Base-by-base conservation (phyloP, 2,329 filamentous ascomycete genomes). In the Purpureocillium lavendulum region DNA sequence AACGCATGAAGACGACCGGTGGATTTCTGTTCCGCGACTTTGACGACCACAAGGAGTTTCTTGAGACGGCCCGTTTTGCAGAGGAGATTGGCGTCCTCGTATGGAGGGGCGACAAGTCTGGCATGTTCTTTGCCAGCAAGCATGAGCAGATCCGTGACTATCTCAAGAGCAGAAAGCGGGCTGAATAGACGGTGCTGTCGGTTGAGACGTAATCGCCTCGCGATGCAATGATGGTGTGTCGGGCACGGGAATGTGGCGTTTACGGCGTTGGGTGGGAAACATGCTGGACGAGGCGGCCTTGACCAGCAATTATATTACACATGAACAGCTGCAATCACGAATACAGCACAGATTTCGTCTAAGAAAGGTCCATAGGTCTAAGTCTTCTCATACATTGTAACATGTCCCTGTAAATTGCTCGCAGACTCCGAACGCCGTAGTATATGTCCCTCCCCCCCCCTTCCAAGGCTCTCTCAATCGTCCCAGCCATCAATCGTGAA, bases 11-110 rank as follows among this genome's bases (percentile, higher is more conserved):
- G 59, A 80, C 85, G 2, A 87, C 80, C 5, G 68, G 74, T 1
- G 92, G 92, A 0, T 97, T 87, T 58, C 60, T 97, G 21, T 94
- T 98, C 69, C 83, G 84, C 54, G 90, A 97, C 46, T 95, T 97
- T 55, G 77, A 80, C 33, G 80, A 72, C 26, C 66, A 71, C 38
- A 73, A 73, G 40, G 84, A 89, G 57, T 92, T 87, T 56, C 69
- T 75, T 36, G 80, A 76, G 33, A 75, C 87, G 10, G 73, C 78
- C 4, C 76, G 77, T 42, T 92, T 96, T 61, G 90, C 92, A 0
- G 83, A 90, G 50, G 87, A 94, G 57, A 80, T 96, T 45, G 92
- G 92, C 13, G 89, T 98, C 24, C 60, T 96, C 54, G 76, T 85
- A 4, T 97, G 90, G 87, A 82, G 81, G 55, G 92, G 81, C 50